A percentile compares a stretch with the other conserved stretches of the same genome.
Evolutionary conservation across 208 protist species (phyloP).

Genomic region (Crithidia brevicula): DNA sequence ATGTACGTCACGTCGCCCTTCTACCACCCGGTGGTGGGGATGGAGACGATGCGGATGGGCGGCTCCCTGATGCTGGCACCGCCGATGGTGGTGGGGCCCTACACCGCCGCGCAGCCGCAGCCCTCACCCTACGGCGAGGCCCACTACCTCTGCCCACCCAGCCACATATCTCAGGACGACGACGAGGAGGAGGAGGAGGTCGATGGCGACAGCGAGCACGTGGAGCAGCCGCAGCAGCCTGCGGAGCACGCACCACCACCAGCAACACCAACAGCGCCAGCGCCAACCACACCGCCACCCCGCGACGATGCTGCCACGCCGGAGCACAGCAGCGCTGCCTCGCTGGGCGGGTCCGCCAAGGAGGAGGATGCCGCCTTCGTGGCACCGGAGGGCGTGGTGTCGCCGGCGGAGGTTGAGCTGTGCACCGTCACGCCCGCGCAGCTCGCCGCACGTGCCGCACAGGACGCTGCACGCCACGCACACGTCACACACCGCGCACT

Average conservation of each 20-base stretch:
- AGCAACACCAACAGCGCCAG: neutral
- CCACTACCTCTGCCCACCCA: conserved; percentile 10
- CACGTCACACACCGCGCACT: no score
- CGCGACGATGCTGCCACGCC: neutral
- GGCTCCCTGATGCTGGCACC: neutral
- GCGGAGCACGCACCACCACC: neutral
- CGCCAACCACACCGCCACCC: neutral
- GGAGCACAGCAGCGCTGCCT: neutral
- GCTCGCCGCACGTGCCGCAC: neutral
- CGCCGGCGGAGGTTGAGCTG: conserved; percentile 3
- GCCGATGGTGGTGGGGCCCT: conserved; percentile 2
- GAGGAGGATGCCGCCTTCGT: conserved; percentile 5
- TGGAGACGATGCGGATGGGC: neutral
- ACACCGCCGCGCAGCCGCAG: neutral
- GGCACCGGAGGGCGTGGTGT: neutral
- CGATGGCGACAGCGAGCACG: neutral
- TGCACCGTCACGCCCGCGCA: neutral
- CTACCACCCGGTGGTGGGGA: conserved; percentile 7
- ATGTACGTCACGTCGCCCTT: conserved; percentile 6
- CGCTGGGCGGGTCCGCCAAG: neutral
- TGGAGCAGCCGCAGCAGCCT: conserved; percentile 4
- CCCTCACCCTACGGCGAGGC: conserved; percentile 14
- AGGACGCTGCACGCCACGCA: neutral
- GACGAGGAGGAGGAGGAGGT: neutral
- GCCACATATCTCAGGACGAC: neutral